A percentile compares a stretch with the other conserved stretches of the same genome.
Evolutionary conservation across 169 alveolate genomes (phyloP).

Genomic region (Plasmodium blacklocki): DNA sequence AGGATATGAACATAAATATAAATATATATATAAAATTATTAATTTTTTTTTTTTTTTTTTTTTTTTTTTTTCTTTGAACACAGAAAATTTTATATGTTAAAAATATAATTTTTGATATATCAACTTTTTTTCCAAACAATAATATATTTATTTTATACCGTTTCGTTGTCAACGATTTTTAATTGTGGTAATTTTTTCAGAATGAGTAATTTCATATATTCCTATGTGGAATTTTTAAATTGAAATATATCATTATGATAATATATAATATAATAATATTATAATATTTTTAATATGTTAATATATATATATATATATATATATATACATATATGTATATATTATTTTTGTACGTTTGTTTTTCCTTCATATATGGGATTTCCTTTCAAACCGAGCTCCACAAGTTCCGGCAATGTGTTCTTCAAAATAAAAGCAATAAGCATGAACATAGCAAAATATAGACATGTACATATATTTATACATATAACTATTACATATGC

Average conservation of each 20-base stretch:
- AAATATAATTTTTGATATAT: neutral
- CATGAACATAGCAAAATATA: neutral
- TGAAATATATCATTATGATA: too few relatives aligned
- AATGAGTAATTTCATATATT: conserved; percentile 66
- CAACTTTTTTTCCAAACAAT: neutral
- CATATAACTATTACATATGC: too few relatives aligned
- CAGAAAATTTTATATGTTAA: neutral
- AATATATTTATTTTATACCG: conserved; percentile 11
- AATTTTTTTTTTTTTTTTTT: neutral
- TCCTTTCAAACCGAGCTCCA: conserved; percentile 58
- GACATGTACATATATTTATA: neutral
- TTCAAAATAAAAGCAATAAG: conserved; percentile 1
- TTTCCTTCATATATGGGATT: conserved; percentile 60
- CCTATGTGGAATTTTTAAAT: conserved; percentile 1
- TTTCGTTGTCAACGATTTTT: conserved; percentile 60
- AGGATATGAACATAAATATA: neutral
- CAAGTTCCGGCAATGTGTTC: conserved; percentile 50
- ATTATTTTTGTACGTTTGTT: conserved; percentile 27
- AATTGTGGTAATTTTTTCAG: conserved; percentile 57
- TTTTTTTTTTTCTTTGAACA: neutral
- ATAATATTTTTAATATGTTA: too few relatives aligned
- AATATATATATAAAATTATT: neutral
- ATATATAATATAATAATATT: too few relatives aligned
- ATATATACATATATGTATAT: neutral
- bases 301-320: neutral